Conservation (phyloP, 208 protist species). For the Crithidia sp. region DNA sequence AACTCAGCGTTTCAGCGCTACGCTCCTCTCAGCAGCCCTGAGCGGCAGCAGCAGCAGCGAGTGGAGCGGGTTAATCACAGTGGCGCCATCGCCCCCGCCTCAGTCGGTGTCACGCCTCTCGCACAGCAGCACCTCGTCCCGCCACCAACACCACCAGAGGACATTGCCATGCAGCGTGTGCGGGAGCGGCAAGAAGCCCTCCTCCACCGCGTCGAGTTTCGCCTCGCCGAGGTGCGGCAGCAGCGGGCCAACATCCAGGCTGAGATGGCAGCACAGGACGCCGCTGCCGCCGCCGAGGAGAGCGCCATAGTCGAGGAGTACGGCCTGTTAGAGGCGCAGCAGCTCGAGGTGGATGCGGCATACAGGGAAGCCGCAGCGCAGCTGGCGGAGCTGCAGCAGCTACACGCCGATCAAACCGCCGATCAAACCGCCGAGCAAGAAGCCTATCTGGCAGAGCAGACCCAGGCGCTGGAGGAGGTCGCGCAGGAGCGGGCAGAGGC, state of each 20-base stretch:
- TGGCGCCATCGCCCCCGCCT: too few species aligned
- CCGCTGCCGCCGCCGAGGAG: conserved; percentile 18
- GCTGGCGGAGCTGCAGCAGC: conserved; percentile 22
- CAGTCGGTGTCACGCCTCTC: not conserved
- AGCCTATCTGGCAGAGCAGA: conserved; percentile 15
- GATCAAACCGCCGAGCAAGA: conserved; percentile 16
- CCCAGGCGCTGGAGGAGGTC: conserved; percentile 16
- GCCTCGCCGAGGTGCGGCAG: conserved; percentile 31
- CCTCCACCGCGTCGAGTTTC: conserved; percentile 29
- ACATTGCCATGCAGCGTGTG: conserved; percentile 18
- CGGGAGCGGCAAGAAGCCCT: conserved; percentile 28
- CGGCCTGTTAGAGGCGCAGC: conserved; percentile 21
- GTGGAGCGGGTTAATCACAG: too few species aligned
- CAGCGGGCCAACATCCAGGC: conserved; percentile 16
- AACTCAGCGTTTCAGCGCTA: too few species aligned
- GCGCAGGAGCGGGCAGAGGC: conserved; percentile 23
- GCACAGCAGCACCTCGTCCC: not conserved
- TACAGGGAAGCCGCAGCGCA: conserved; percentile 8
- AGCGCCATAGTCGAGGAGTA: conserved; percentile 17
- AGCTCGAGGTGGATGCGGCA: conserved; percentile 15
- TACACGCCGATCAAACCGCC: conserved; percentile 3
- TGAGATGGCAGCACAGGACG: conserved; percentile 18
- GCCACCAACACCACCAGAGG: not conserved
- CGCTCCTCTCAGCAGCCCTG: too few species aligned
- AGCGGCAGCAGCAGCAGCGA: too few species aligned